Evolutionary conservation across 2,329 filamentous ascomycete species (phyloP).

Genomic region (Bertia moriformis): DNA sequence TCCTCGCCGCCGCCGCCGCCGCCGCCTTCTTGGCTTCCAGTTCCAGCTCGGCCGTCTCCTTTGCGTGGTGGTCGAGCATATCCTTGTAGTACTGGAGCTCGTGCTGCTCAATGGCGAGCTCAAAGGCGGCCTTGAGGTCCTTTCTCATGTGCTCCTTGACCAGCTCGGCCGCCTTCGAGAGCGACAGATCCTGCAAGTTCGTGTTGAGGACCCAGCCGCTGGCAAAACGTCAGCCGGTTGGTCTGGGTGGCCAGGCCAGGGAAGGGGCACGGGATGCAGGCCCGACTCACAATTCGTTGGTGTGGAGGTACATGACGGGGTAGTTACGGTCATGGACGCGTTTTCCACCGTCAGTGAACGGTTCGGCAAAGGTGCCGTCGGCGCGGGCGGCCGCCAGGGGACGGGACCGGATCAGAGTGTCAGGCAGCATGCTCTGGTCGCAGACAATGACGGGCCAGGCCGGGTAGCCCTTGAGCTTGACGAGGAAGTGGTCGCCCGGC

Average conservation of each 20-base stretch:
- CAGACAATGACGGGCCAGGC: slow-evolving; percentile 90
- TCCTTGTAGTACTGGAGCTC: slow-evolving; percentile 72
- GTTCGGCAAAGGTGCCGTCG: slow-evolving; percentile 77
- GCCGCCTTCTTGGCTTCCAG: slow-evolving; percentile 25
- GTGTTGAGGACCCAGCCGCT: slow-evolving; percentile 89
- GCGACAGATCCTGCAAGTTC: slow-evolving; percentile 63
- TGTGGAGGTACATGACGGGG: slow-evolving; percentile 85
- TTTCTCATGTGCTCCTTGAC: slow-evolving; percentile 72
- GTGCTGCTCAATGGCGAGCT: slow-evolving; percentile 65
- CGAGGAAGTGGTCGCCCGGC: slow-evolving; percentile 82
- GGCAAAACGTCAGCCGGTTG: too few species aligned
- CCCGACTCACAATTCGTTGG: slow-evolving; percentile 84
- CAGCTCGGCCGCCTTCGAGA: slow-evolving; percentile 53
- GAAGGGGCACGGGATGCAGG: too few species aligned
- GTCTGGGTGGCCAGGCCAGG: not conserved
- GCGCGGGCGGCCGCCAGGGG: slow-evolving; percentile 70
- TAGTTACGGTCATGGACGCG: slow-evolving; percentile 73
- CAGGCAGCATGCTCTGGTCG: slow-evolving; percentile 85
- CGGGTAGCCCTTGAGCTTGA: slow-evolving; percentile 86
- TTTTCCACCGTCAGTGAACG: slow-evolving; percentile 78
- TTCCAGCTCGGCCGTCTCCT: slow-evolving; percentile 46
- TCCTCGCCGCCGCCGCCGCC: slow-evolving; percentile 15
- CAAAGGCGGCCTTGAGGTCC: slow-evolving; percentile 63
- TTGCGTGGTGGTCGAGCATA: slow-evolving; percentile 56
- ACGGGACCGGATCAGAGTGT: slow-evolving; percentile 59